Evolutionary conservation across 2,329 filamentous ascomycete species (phyloP), one percentile per base, ranked within the genome.

Genomic region (Fusarium phyllophilum): DNA sequence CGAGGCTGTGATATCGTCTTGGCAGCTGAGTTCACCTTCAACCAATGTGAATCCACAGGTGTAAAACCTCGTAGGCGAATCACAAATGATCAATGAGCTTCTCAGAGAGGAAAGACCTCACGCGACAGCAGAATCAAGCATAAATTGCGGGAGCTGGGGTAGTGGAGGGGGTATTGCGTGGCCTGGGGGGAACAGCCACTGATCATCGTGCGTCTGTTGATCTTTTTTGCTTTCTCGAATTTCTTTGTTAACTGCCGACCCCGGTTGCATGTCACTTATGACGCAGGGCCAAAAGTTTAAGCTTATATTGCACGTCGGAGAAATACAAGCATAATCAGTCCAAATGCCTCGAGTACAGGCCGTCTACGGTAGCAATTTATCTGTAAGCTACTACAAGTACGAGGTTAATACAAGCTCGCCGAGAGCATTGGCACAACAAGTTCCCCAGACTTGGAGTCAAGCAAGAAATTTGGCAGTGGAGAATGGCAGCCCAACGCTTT

Each of bases 111-210:
- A 69, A 69, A 69, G 42, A 69, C 48, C 56, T 74, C 71, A 74
- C 71, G 67, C 71, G 71, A 74, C 57, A 70, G 39, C 15, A 22
- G 39, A 33, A 26, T 54, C 68, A 72, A 72, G 57, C 69, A 72
- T 72, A 72, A 63, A 46, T 64, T 57, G 39, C 33, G 24, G 49
- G 46, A 48, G 57, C 38, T 41, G 65, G 66, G 70, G 60, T 48
- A 39, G 58, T 44, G 65, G 52, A 60, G 68, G 48, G 33, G 64
- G 57, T 38, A 44, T 72, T 74, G 72, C 72, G 72, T 10, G 72
- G 72, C 72, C 71, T 51, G 18, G 39, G 54, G 24, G 14, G 33
- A 26, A 39, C 56, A 68, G 68, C 68, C 57, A 63, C 62, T 63
- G 68, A n/a, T 49, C 48, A 72, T 72, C 68, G 26, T 56, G 39